Conservation (phyloP, 2,329 filamentous ascomycete genomes). For the Cordyceps farinosa region DNA sequence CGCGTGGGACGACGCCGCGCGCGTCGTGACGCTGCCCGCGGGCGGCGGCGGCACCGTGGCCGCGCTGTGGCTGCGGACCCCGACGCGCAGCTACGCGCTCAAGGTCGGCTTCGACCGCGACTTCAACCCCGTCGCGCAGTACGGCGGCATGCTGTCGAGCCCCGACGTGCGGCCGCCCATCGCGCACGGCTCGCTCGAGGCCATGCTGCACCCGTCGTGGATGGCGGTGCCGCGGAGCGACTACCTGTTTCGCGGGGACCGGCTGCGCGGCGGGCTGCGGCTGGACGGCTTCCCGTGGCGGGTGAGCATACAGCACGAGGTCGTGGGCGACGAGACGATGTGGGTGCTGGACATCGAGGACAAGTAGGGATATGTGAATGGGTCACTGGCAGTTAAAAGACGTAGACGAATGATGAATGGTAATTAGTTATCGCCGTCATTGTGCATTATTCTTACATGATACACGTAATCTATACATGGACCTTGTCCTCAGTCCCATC, state of each 20-base stretch:
- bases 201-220: constrained; percentile 8
- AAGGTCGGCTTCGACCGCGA: constrained; percentile 17
- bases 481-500: constrained; percentile 39
- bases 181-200: background rate
- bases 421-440: background rate
- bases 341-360: constrained; percentile 17
- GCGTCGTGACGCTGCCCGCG: constrained; percentile 12
- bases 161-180: background rate
- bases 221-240: constrained; percentile 8
- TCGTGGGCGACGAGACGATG: background rate
- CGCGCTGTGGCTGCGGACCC: background rate
- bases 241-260: constrained; percentile 7
- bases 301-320: background rate
- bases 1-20: too few relatives aligned
- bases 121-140: constrained; percentile 17
- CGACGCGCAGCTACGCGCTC: constrained; percentile 1
- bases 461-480: background rate
- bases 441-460: background rate
- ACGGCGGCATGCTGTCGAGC: constrained; percentile 13
- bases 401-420: background rate
- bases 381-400: background rate
- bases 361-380: background rate
- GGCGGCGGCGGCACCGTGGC: constrained; percentile 13
- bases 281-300: background rate
- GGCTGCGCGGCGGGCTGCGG: background rate